Evolutionary conservation across 2,329 filamentous ascomycete species (phyloP).

Genomic region (Talaromyces sp.): DNA sequence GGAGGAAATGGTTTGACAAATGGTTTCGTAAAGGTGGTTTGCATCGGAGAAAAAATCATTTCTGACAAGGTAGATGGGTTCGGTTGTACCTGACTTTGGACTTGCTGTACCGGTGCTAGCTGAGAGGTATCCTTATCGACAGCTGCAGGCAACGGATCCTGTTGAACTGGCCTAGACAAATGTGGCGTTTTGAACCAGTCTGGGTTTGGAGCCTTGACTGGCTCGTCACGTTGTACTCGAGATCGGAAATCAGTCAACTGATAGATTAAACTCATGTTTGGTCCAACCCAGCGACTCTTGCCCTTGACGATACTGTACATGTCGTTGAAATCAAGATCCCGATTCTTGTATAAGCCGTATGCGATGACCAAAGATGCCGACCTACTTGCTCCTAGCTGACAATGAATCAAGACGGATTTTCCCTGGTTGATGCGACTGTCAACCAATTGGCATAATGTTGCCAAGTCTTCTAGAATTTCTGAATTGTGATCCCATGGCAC

Average conservation of each 20-base stretch:
- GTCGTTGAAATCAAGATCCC: slow-evolving; percentile 60
- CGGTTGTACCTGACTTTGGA: background rate
- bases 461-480: slow-evolving; percentile 61
- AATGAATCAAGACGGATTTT: slow-evolving; percentile 62
- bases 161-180: slow-evolving; percentile 22
- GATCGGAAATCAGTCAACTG: slow-evolving; percentile 62
- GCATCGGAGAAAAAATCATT: slow-evolving; percentile 11
- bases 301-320: slow-evolving; percentile 63
- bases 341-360: slow-evolving; percentile 63
- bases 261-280: slow-evolving; percentile 68
- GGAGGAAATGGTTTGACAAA: slow-evolving; percentile 26
- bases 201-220: slow-evolving; percentile 30
- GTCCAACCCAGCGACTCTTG: slow-evolving; percentile 64
- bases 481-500: slow-evolving; percentile 66
- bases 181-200: slow-evolving; percentile 35
- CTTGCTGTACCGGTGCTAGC: background rate
- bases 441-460: slow-evolving; percentile 58
- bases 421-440: slow-evolving; percentile 56
- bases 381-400: slow-evolving; percentile 62
- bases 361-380: slow-evolving; percentile 65
- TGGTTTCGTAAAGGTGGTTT: slow-evolving; percentile 7
- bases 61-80: background rate
- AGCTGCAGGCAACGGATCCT: background rate
- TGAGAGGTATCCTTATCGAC: background rate
- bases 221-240: slow-evolving; percentile 33